These are phyloP conservation scores for Yamadazyma sp. DNA, from an alignment of 1,139 yeast species.

Conservation along the genomic window DNA sequence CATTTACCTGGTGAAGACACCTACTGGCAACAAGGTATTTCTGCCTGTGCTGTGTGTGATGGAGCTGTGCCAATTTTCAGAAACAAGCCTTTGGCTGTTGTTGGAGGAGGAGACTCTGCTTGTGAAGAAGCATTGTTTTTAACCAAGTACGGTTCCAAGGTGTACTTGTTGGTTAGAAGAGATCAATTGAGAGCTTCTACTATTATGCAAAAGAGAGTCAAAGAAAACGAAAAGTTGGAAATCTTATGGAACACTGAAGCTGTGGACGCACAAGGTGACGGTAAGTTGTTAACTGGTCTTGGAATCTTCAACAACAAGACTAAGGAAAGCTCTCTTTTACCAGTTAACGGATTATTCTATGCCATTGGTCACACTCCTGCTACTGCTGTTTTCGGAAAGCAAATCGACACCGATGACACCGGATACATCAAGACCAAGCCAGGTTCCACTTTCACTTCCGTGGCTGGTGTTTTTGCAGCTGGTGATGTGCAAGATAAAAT, in stretches of 20 bases:
- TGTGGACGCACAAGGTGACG: conserved; percentile 89
- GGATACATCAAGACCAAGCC: conserved; percentile 90
- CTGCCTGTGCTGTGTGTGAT: conserved; percentile 99
- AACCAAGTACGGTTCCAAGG: conserved; percentile 96
- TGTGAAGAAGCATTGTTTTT: conserved; percentile 97
- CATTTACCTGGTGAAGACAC: conserved; percentile 92
- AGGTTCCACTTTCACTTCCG: conserved; percentile 84
- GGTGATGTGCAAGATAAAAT: conserved; percentile 98
- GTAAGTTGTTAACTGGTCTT: conserved; percentile 65
- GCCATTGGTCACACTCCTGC: conserved; percentile 99
- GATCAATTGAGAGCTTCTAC: conserved; percentile 92
- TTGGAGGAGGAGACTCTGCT: conserved; percentile 99
- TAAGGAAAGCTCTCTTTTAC: conserved; percentile 63
- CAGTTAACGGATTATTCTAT: conserved; percentile 90
- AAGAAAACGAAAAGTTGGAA: conserved; percentile 83
- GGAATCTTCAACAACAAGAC: conserved; percentile 70
- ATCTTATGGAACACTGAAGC: conserved; percentile 85
- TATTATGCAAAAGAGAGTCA: conserved; percentile 93
- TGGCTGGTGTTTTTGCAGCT: conserved; percentile 94
- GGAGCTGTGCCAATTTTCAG: conserved; percentile 99
- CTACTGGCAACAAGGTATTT: conserved; percentile 98
- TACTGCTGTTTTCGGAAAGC: conserved; percentile 69
- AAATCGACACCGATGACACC: conserved; percentile 78
- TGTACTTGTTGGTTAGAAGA: conserved; percentile 87
- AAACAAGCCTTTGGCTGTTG: conserved; percentile 93